Evolutionary conservation across 1,284 basidiomycete genomes (phyloP).

Genomic region (Laetiporus sulphureus): DNA sequence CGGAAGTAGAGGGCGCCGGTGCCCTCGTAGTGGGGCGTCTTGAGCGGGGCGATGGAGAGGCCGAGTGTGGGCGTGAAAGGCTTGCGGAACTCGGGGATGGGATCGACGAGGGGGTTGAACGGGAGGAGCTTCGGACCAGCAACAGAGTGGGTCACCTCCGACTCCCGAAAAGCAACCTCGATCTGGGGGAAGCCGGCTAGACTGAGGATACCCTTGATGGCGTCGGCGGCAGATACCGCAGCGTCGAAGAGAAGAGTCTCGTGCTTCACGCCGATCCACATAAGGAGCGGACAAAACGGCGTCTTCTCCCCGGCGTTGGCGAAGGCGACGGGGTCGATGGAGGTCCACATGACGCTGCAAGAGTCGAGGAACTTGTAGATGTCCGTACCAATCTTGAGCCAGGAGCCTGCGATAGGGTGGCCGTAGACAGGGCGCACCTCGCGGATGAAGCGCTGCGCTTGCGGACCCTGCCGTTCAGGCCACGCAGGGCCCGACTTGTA

Average conservation of each 20-base stretch:
- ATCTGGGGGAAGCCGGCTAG: conserved; percentile 19
- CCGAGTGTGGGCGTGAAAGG: conserved; percentile 32
- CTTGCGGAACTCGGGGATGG: conserved; percentile 19
- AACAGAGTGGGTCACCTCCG: conserved; percentile 10
- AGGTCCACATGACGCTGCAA: conserved; percentile 17
- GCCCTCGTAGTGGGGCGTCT: conserved; percentile 25
- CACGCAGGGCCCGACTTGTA: conserved; percentile 24
- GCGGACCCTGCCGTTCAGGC: conserved; percentile 19
- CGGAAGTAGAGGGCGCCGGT: conserved; percentile 29
- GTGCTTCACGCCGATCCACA: conserved; percentile 22
- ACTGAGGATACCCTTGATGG: conserved; percentile 16
- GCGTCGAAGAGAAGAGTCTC: conserved; percentile 13
- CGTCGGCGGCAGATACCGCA: conserved; percentile 16
- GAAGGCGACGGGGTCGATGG: conserved; percentile 21
- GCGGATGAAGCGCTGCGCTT: conserved; percentile 21
- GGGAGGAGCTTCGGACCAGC: conserved; percentile 24
- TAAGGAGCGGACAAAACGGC: conserved; percentile 15
- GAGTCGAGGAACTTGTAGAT: conserved; percentile 18
- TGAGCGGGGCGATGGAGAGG: conserved; percentile 24
- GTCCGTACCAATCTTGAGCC: conserved; percentile 15
- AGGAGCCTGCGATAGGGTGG: conserved; percentile 20
- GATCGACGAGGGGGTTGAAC: conserved; percentile 17
- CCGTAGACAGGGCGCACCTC: conserved; percentile 26
- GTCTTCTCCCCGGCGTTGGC: conserved; percentile 19
- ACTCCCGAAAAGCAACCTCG: conserved; percentile 22